A percentile compares a stretch with the other conserved stretches of the same genome.
These are phyloP conservation scores for Zymoseptoria pseudotritici DNA, from an alignment of 2,329 filamentous ascomycete species.

Conservation along the genomic window DNA sequence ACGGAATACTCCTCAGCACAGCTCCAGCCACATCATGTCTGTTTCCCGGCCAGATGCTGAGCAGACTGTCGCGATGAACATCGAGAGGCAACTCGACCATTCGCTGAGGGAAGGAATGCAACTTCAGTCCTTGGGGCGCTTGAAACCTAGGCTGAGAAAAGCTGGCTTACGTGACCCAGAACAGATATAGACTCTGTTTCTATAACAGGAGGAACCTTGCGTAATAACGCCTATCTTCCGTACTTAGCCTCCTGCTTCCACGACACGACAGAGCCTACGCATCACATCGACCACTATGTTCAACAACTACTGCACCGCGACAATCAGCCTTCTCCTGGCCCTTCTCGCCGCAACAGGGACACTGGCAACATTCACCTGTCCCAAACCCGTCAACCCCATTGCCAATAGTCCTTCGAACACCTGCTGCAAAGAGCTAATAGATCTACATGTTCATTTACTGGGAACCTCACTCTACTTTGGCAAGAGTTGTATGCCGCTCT, in stretches of 20 bases:
- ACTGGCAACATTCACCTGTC: not conserved
- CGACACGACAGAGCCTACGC: not conserved
- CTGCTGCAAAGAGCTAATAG: not conserved
- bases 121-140: too few species aligned
- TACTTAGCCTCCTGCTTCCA: not conserved
- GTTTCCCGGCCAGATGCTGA: too few species aligned
- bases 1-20: too few species aligned
- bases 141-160: too few species aligned
- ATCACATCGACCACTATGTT: not conserved
- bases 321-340: not conserved
- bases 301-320: not conserved
- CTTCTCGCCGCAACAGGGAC: not conserved
- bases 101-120: too few species aligned
- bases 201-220: not conserved
- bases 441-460: not conserved
- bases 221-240: not conserved
- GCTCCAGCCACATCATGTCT: too few species aligned
- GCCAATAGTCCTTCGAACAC: not conserved
- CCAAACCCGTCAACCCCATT: not conserved
- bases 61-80: too few species aligned
- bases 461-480: not conserved
- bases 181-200: too few species aligned
- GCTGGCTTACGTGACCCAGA: too few species aligned
- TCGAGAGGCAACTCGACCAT: too few species aligned
- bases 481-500: not conserved